Evolutionary conservation across 2,329 filamentous ascomycete genomes (phyloP).

Genomic region (Blumeria hordei): DNA sequence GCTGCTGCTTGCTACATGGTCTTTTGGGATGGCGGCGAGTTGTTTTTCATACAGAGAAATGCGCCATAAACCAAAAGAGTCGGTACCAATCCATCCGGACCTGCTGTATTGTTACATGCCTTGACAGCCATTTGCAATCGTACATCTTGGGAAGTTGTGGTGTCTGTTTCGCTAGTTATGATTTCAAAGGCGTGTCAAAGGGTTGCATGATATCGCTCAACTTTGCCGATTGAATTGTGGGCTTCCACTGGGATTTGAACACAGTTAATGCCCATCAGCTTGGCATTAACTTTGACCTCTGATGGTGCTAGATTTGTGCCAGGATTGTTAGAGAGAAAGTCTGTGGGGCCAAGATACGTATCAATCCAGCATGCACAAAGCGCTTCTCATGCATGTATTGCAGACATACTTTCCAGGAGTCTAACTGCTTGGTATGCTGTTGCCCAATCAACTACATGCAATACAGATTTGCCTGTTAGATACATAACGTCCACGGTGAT

Average conservation of each 20-base stretch:
- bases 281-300: neutral
- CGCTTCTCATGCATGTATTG: slow-evolving; percentile 1
- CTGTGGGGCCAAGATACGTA: neutral
- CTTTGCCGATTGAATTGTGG: slow-evolving; percentile 1
- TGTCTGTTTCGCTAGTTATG: neutral
- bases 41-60: neutral
- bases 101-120: neutral
- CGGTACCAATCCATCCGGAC: neutral
- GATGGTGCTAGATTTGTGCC: slow-evolving; percentile 2
- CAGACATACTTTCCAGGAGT: no score
- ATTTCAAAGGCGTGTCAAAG: neutral
- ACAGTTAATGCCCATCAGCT: neutral
- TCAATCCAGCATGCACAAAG: neutral
- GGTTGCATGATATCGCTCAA: neutral
- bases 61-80: slow-evolving; percentile 1
- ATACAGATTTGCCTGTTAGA: neutral
- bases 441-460: slow-evolving; percentile 1
- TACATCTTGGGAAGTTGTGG: neutral
- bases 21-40: neutral
- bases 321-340: neutral
- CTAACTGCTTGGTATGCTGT: neutral
- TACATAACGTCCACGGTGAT: slow-evolving; percentile 2
- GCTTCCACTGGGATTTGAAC: slow-evolving; percentile 1
- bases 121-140: neutral
- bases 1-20: neutral